Base-by-base conservation (phyloP, 1,284 basidiomycete genomes). In the Golubevia pallescens region DNA sequence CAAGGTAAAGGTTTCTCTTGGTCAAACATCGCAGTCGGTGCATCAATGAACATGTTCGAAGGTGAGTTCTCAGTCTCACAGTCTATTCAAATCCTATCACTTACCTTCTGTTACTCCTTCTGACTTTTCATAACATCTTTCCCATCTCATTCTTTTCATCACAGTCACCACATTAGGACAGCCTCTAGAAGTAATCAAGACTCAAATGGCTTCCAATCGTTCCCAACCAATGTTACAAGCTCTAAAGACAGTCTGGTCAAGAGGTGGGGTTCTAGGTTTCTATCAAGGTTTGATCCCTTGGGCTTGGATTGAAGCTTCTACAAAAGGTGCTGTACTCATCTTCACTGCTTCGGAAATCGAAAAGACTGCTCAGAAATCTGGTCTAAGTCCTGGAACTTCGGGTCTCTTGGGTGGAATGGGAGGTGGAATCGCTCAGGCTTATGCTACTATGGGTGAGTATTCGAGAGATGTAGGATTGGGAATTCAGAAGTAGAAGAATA, bases 221-320 rank as follows among this genome's bases (percentile, higher is more conserved):
- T 90, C 89, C 13, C 94, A 99, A 86, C 89, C 92, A 13, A 97
- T 99, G 95, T 77, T 88, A 67, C 90, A 95, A 84, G 96, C 97
- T 7, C 89, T 93, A 78, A 88, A 89, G 75, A 91, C 92, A 3
- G 93, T 99, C 67, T 96, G 94, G 92, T 90, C 91, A 77, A 92
- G 97, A 74, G 97, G 97, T 74, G 95, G 96, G 72, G 86, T 93
- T 64, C 86, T 88, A 53, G 97, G 97, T 57, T 95, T 97, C 89
- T 99, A 95, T 88, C 97, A 99, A 87, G 97, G 97, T 76, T 90
- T 99, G 66, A 99, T 99, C 86, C 97, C 96, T 79, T 99, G 96
- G 96, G 97, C 97, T 28, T 99, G 97, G 97, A 97, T 99, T 81
- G 97, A 99, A 87, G 97, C 96, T 1, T 97, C 95, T 0, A 99